Evolutionary conservation across 441 rosid species (phyloP).

Genomic region (Mallotus japonicus): DNA sequence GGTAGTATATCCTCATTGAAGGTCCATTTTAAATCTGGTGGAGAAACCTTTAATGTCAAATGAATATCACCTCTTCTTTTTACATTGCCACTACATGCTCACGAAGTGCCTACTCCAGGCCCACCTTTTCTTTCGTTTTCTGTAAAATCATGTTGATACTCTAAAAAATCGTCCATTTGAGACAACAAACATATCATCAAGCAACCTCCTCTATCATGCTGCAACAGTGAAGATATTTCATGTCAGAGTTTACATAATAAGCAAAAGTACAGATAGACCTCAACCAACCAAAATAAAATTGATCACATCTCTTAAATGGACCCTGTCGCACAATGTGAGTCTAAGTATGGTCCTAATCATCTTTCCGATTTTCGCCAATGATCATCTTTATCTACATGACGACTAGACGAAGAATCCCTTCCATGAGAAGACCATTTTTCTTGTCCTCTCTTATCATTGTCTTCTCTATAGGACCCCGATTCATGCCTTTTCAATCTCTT

Average conservation of each 20-base stretch:
- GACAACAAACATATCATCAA: slow-evolving; percentile 7
- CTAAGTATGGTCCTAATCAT: neutral
- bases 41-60: neutral
- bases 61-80: too few relatives aligned
- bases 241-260: neutral
- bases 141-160: too few relatives aligned
- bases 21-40: neutral
- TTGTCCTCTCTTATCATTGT: slow-evolving; percentile 30
- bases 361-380: slow-evolving; percentile 28
- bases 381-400: slow-evolving; percentile 34
- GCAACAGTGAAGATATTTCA: neutral
- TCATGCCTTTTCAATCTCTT: slow-evolving; percentile 33
- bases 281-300: neutral
- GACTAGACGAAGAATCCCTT: slow-evolving; percentile 37
- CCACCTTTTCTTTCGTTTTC: too few relatives aligned
- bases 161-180: neutral
- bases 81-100: too few relatives aligned
- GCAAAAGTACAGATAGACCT: neutral
- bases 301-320: neutral
- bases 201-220: neutral
- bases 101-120: too few relatives aligned
- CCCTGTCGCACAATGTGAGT: neutral
- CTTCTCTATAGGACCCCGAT: slow-evolving; percentile 43
- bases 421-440: slow-evolving; percentile 28
- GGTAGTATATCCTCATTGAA: too few relatives aligned